phyloP scores from a whole-genome alignment of 2,329 filamentous ascomycete genomes.

The Cercospora berteroae region DNA sequence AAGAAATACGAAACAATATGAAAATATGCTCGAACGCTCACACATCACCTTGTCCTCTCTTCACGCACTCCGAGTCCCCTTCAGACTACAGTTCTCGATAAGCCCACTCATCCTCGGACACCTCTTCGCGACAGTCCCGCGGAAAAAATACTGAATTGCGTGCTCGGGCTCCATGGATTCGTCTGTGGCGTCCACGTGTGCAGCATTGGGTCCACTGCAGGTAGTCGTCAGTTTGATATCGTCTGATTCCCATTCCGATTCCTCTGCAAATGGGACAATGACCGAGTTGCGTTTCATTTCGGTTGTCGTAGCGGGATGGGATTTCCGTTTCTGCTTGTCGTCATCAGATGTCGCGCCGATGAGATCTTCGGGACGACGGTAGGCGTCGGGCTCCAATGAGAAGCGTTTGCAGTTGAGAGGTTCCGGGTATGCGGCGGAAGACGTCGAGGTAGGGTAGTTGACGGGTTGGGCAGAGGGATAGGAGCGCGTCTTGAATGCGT shows the following conservation, averaged over 20 bases:
- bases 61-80: not conserved
- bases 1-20: not conserved
- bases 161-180: not conserved
- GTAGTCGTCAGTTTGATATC: slow-evolving; percentile 1
- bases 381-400: not conserved
- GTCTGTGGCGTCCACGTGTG: not conserved
- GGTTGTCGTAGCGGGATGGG: not conserved
- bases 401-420: not conserved
- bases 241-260: not conserved
- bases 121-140: not conserved
- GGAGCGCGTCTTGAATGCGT: not conserved
- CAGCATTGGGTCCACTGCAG: not conserved
- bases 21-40: not conserved
- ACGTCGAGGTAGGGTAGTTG: not conserved
- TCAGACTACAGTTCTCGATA: not conserved
- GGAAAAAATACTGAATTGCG: slow-evolving; percentile 1
- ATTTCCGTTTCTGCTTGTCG: not conserved
- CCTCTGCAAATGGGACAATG: not conserved
- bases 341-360: not conserved
- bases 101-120: slow-evolving; percentile 8
- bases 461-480: not conserved
- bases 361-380: not conserved
- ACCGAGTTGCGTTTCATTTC: not conserved
- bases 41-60: too few relatives aligned
- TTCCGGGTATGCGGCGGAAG: not conserved